phyloP scores from a whole-genome alignment of 116 monocot genomes.

The Papilionanthe hybrid region DNA sequence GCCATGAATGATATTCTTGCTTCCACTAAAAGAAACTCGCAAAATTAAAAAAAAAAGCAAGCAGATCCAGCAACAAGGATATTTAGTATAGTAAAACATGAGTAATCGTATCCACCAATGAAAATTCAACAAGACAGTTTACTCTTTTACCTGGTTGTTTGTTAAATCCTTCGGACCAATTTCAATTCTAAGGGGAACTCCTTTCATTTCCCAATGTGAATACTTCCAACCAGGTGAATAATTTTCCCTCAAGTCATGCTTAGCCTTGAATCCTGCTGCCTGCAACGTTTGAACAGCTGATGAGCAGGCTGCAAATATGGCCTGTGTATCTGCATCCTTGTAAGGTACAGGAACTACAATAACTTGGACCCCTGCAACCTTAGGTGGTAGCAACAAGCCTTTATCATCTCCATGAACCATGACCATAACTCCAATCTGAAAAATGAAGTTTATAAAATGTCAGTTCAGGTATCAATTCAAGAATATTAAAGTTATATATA shows the following conservation, averaged over 20 bases:
- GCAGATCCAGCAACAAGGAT: neutral
- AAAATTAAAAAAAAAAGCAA: neutral
- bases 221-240: constrained; percentile 99
- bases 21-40: neutral
- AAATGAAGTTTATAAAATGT: neutral
- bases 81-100: neutral
- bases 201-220: constrained; percentile 97
- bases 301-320: constrained; percentile 71
- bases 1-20: too few species aligned
- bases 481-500: neutral
- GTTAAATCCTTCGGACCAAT: constrained; percentile 93
- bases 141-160: constrained; percentile 71
- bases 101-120: neutral
- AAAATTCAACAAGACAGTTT: neutral
- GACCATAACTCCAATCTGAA: constrained; percentile 94
- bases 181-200: constrained; percentile 95
- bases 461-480: neutral
- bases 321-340: constrained; percentile 82
- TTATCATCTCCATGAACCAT: constrained; percentile 99
- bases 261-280: constrained; percentile 66
- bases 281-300: constrained; percentile 46
- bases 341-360: constrained; percentile 85
- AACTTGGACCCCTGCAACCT: constrained; percentile 76
- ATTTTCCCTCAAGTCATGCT: constrained; percentile 75
- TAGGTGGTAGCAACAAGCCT: constrained; percentile 88